Evolutionary conservation across 2,329 filamentous ascomycete species (phyloP).

Genomic region (Aureobasidium sp.): DNA sequence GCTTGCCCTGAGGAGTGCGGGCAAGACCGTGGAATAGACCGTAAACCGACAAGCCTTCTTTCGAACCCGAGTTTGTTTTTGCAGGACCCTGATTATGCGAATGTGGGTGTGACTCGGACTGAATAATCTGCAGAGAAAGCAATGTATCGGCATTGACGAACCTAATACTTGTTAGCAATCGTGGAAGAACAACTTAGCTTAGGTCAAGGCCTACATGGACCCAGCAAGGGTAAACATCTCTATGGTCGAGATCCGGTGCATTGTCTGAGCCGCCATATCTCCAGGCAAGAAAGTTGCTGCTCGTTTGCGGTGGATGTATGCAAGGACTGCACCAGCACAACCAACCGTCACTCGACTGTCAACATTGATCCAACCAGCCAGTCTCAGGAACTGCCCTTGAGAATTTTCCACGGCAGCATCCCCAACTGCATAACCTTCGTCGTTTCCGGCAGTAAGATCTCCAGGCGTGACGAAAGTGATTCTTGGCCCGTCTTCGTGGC

Average conservation of each 20-base stretch:
- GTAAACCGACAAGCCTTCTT: constrained; percentile 76
- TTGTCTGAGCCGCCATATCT: constrained; percentile 43
- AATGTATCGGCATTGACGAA: constrained; percentile 77
- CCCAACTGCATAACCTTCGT: constrained; percentile 39
- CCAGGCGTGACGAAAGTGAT: constrained; percentile 55
- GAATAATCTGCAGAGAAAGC: constrained; percentile 73
- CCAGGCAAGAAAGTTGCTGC: constrained; percentile 54
- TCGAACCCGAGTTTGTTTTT: constrained; percentile 52
- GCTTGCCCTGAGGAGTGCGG: constrained; percentile 69
- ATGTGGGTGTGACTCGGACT: constrained; percentile 74
- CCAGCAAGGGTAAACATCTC: constrained; percentile 65
- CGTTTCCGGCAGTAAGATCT: constrained; percentile 31
- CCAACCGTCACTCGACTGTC: constrained; percentile 67
- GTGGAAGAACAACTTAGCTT: neutral
- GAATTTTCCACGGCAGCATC: constrained; percentile 19
- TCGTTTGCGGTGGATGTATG: constrained; percentile 62
- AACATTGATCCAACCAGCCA: constrained; percentile 63
- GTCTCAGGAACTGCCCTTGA: constrained; percentile 56
- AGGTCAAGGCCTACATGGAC: constrained; percentile 42
- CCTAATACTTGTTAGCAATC: constrained; percentile 38
- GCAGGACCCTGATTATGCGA: constrained; percentile 65
- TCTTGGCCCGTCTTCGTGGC: constrained; percentile 36
- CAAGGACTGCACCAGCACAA: constrained; percentile 80
- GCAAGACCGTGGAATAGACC: constrained; percentile 70
- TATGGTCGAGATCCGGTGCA: constrained; percentile 55